Conservation (phyloP, 352 stramenopile genomes). For the Pythium utonaiense region DNA sequence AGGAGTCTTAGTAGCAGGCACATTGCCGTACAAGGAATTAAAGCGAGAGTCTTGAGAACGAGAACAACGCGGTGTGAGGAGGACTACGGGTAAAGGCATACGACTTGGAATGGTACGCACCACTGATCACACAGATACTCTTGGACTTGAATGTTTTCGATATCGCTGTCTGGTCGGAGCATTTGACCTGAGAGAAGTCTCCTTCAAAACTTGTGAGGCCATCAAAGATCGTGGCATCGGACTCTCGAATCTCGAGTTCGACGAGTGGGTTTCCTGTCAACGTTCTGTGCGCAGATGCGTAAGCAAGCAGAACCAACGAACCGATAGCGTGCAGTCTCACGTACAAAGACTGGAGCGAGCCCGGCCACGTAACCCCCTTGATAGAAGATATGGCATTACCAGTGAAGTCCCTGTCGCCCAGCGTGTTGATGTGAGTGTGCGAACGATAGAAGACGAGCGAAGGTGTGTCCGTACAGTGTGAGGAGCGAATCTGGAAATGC, state of each 20-base stretch:
- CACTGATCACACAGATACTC: not conserved
- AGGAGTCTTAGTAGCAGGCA: too few species aligned
- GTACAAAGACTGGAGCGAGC: not conserved
- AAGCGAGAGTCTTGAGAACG: too few species aligned
- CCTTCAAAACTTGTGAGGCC: not conserved
- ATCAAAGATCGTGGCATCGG: not conserved
- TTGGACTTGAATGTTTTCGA: not conserved
- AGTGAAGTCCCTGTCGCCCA: too few species aligned
- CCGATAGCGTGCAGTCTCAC: not conserved
- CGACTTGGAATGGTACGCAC: not conserved
- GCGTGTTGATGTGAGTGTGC: too few species aligned
- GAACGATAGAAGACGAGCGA: too few species aligned
- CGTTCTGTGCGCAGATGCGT: not conserved
- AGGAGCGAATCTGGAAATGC: not conserved
- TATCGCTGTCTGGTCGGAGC: not conserved
- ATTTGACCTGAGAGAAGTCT: not conserved
- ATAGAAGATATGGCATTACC: too few species aligned
- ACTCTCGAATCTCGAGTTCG: not conserved
- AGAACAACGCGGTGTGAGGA: too few species aligned
- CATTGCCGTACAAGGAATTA: too few species aligned
- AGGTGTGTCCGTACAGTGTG: not conserved
- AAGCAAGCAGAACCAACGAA: not conserved
- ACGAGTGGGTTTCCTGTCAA: not conserved
- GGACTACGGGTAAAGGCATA: too few species aligned
- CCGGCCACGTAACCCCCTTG: not conserved